Evolutionary conservation across 2,329 filamentous ascomycete species (phyloP).

Genomic region (Pezicula neosporulosa): DNA sequence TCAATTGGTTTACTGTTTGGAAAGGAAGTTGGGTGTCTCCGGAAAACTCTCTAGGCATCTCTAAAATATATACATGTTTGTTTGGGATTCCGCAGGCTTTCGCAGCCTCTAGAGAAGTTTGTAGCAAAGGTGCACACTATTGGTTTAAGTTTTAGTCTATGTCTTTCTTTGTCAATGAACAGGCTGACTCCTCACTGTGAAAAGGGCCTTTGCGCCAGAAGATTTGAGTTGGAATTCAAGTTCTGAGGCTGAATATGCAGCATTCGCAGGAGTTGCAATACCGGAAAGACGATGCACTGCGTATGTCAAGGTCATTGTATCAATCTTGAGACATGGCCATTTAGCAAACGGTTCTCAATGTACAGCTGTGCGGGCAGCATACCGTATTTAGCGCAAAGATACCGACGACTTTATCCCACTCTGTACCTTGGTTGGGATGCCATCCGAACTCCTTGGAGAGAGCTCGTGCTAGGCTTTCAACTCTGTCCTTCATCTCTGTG

Average conservation of each 20-base stretch:
- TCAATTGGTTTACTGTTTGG: slow-evolving; percentile 64
- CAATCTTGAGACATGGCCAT: slow-evolving; percentile 48
- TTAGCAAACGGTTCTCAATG: neutral
- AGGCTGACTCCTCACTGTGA: slow-evolving; percentile 42
- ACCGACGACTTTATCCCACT: slow-evolving; percentile 78
- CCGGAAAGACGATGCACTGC: slow-evolving; percentile 73
- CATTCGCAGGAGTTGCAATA: slow-evolving; percentile 71
- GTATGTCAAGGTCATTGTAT: slow-evolving; percentile 70
- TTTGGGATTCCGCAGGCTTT: slow-evolving; percentile 59
- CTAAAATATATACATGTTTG: slow-evolving; percentile 65
- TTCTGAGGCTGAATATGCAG: slow-evolving; percentile 67
- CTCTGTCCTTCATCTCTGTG: slow-evolving; percentile 59
- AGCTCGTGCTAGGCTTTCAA: slow-evolving; percentile 64
- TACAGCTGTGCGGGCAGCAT: slow-evolving; percentile 24
- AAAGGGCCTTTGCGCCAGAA: slow-evolving; percentile 65
- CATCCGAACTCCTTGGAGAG: slow-evolving; percentile 70
- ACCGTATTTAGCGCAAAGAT: slow-evolving; percentile 81
- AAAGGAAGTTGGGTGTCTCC: slow-evolving; percentile 47
- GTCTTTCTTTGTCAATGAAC: neutral
- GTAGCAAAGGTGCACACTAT: slow-evolving; percentile 57
- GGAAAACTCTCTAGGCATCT: slow-evolving; percentile 54
- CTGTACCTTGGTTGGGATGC: slow-evolving; percentile 63
- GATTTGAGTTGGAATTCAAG: slow-evolving; percentile 70
- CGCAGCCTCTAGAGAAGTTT: slow-evolving; percentile 62
- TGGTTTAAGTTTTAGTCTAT: neutral